phyloP scores from a whole-genome alignment of 1,284 basidiomycete species.

The Boletus mariae region DNA sequence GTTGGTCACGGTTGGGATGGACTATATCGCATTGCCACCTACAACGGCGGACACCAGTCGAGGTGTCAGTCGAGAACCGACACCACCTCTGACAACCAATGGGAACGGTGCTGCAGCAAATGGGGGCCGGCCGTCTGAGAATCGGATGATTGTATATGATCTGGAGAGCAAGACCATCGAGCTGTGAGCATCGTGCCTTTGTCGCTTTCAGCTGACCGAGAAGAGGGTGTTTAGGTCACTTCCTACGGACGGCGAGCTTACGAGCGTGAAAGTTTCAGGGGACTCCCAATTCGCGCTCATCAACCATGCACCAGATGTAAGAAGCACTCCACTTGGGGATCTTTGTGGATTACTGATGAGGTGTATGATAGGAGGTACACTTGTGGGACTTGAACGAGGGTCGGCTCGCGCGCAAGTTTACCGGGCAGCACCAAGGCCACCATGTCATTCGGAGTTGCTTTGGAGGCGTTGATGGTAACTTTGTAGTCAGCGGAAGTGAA shows the following conservation, averaged over 20 bases:
- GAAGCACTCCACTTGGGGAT: constrained; percentile 30
- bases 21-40: constrained; percentile 34
- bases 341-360: constrained; percentile 9
- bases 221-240: constrained; percentile 48
- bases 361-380: constrained; percentile 70
- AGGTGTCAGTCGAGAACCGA: constrained; percentile 35
- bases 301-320: constrained; percentile 82
- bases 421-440: constrained; percentile 75
- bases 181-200: constrained; percentile 45
- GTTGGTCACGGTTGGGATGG: constrained; percentile 81
- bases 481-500: constrained; percentile 93
- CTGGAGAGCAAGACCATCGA: constrained; percentile 60
- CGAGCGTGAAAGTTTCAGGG: constrained; percentile 83
- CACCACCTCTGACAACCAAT: constrained; percentile 35
- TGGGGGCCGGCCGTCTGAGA: constrained; percentile 44
- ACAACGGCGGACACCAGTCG: constrained; percentile 31
- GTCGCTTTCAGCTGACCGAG: constrained; percentile 12
- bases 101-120: constrained; percentile 37
- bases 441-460: constrained; percentile 92
- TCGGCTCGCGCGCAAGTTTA: constrained; percentile 73
- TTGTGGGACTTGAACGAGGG: constrained; percentile 77
- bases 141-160: constrained; percentile 75
- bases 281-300: constrained; percentile 88
- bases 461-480: constrained; percentile 87
- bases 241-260: constrained; percentile 73